Base-by-base conservation (phyloP, 129 eudicot genomes). In the Solidago caesia region DNA sequence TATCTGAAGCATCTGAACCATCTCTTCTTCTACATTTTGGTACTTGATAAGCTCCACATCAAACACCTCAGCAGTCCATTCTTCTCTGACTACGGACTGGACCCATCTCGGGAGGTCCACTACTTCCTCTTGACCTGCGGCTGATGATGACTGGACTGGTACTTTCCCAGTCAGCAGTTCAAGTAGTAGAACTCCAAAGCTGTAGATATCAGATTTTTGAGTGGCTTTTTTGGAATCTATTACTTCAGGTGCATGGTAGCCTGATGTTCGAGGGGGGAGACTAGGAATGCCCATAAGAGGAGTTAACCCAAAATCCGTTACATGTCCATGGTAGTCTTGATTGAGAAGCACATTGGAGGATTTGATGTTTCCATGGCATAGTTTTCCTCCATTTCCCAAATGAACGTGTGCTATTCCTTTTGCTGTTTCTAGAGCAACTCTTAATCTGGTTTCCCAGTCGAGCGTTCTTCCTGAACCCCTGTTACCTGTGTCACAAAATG, bases 21-120 rank as follows among this genome's bases (percentile, higher is more conserved):
- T 88, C 67, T 93, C 96, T 69, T 88, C 96, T 80, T 93, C 96
- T 14, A 83, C 77, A 73, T 86, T 87, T 43, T 71, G 84, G 67
- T 84, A 79, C 85, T 68, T 85, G 25, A 84, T 78, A 56, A 93
- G 77, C 76, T 88, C 96, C 12, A 76, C 82, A 81, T 93, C 98
- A 65, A 93, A 93, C 29, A 90, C 96, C 82, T 89, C 98, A 1
- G 96, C 96, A 0, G 98, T 89, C 98, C 98, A 89, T 76, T 92
- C 98, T 70, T 92, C 96, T 70, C 95, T 83, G 9, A 89, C 96
- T 0, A 92, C 94, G 1, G 98, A 89, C 29, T 92, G 95, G 52
- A 89, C 98, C 98, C 98, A 92, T 67, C 79, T 60, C n/a, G 98
- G 98, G 46, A 92, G 84, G 75, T 92, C 98, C 15, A 81, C 78